These are phyloP conservation scores for Talaromyces albobiverticillius DNA, from an alignment of 2,329 filamentous ascomycete genomes.

Conservation along the genomic window DNA sequence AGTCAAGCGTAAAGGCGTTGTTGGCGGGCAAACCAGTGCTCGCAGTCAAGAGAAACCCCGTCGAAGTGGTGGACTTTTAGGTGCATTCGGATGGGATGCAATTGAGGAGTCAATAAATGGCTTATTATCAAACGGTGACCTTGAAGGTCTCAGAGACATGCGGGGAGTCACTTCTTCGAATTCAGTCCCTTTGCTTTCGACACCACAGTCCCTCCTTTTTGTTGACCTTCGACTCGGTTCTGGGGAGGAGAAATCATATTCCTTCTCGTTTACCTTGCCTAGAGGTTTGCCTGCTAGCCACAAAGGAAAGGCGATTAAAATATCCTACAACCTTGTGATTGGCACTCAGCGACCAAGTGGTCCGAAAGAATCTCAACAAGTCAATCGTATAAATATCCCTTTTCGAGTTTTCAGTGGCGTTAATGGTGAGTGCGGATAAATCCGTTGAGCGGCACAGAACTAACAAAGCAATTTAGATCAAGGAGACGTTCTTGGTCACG, in stretches of 20 bases:
- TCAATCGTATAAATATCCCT: constrained; percentile 87
- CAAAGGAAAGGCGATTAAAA: constrained; percentile 89
- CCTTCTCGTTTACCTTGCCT: constrained; percentile 82
- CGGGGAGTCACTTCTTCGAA: constrained; percentile 80
- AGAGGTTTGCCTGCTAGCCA: constrained; percentile 88
- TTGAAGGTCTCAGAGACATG: constrained; percentile 95
- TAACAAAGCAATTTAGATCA: constrained; percentile 46
- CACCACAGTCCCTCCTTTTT: constrained; percentile 92
- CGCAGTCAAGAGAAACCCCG: constrained; percentile 42
- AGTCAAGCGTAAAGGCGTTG: constrained; percentile 89
- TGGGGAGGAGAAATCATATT: constrained; percentile 83
- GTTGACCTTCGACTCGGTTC: constrained; percentile 85
- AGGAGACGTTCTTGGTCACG: constrained; percentile 86
- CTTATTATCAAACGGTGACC: constrained; percentile 77
- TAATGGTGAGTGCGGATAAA: constrained; percentile 55
- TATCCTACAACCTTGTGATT: constrained; percentile 84
- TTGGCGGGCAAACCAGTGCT: constrained; percentile 71
- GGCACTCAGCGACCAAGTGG: constrained; percentile 84
- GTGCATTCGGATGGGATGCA: constrained; percentile 81
- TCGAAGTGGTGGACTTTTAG: constrained; percentile 76
- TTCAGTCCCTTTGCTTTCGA: constrained; percentile 86
- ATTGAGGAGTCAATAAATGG: constrained; percentile 86
- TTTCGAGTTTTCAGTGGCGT: constrained; percentile 93
- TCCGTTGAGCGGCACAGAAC: constrained; percentile 3
- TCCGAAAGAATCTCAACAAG: constrained; percentile 70